Conservation (phyloP, 495 filamentous ascomycete genomes). For the Penicillium waksmanii region DNA sequence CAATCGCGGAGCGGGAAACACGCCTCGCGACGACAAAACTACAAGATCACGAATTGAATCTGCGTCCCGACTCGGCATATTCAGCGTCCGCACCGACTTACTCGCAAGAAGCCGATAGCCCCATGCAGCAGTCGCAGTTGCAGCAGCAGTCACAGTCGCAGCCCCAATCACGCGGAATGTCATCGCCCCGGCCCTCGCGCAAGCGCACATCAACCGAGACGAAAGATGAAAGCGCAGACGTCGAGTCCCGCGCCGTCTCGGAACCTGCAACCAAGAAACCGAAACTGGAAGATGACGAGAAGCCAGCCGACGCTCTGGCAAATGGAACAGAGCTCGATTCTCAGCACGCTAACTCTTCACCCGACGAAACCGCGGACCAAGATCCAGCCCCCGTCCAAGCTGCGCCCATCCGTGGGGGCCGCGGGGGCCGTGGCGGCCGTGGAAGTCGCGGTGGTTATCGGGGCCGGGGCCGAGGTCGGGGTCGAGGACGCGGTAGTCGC, state of each 20-base stretch:
- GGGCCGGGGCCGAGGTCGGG: slow-evolving; percentile 34
- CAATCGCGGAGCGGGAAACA: neutral
- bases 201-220: slow-evolving; percentile 40
- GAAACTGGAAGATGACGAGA: slow-evolving; percentile 36
- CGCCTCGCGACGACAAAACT: neutral
- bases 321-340: slow-evolving; percentile 6
- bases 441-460: slow-evolving; percentile 35
- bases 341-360: slow-evolving; percentile 22
- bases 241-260: slow-evolving; percentile 12
- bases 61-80: neutral
- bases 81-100: neutral
- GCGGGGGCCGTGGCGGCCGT: slow-evolving; percentile 39
- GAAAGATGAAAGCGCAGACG: slow-evolving; percentile 26
- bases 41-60: neutral
- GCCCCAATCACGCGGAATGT: neutral
- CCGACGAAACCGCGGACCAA: slow-evolving; percentile 20
- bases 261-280: slow-evolving; percentile 32
- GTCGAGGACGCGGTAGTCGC: slow-evolving; percentile 41
- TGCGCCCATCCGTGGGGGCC: slow-evolving; percentile 32
- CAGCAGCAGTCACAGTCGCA: no score
- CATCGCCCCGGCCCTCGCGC: slow-evolving; percentile 24
- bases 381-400: slow-evolving; percentile 1
- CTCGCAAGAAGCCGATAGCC: neutral
- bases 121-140: neutral
- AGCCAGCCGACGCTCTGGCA: slow-evolving; percentile 1